A percentile compares a stretch with the other conserved stretches of the same genome.
Conservation (phyloP, 345 rosid species). For the Dimocarpus longan region DNA sequence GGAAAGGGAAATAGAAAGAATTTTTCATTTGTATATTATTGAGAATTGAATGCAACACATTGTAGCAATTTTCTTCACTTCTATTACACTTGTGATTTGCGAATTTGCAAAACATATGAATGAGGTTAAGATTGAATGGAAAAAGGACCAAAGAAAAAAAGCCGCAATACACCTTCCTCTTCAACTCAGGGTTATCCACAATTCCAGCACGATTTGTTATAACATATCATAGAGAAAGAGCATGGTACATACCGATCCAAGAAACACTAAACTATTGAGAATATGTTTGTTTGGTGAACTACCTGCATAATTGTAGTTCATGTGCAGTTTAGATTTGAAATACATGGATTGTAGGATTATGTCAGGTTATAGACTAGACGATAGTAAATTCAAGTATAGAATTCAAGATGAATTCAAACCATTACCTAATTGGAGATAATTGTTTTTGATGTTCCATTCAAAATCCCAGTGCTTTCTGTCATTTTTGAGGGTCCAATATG, state of each 20-base stretch:
- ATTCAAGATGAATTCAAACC: conserved; percentile 1
- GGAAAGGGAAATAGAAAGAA: neutral
- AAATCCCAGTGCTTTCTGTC: conserved; percentile 80
- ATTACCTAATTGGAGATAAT: conserved; percentile 65
- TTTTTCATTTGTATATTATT: conserved; percentile 23
- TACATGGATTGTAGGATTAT: neutral
- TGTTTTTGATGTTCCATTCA: conserved; percentile 65
- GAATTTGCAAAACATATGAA: conserved; percentile 25
- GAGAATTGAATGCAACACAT: conserved; percentile 18
- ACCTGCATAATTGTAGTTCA: conserved; percentile 39
- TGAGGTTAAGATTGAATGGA: neutral
- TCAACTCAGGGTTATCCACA: conserved; percentile 5
- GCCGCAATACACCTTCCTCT: conserved; percentile 22
- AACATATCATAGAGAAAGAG: conserved; percentile 28
- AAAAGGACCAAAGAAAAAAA: neutral
- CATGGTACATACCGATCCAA: conserved; percentile 35
- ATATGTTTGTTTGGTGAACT: conserved; percentile 31
- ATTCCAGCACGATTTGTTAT: conserved; percentile 11
- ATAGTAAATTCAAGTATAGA: neutral
- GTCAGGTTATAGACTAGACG: neutral
- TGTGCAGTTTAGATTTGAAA: neutral
- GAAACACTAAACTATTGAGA: conserved; percentile 24
- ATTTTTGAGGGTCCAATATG: conserved; percentile 75
- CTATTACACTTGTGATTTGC: conserved; percentile 11
- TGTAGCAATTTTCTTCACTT: conserved; percentile 7